Evolutionary conservation across 2,329 filamentous ascomycete genomes (phyloP).

Genomic region (Sporothrix euskadiensis): DNA sequence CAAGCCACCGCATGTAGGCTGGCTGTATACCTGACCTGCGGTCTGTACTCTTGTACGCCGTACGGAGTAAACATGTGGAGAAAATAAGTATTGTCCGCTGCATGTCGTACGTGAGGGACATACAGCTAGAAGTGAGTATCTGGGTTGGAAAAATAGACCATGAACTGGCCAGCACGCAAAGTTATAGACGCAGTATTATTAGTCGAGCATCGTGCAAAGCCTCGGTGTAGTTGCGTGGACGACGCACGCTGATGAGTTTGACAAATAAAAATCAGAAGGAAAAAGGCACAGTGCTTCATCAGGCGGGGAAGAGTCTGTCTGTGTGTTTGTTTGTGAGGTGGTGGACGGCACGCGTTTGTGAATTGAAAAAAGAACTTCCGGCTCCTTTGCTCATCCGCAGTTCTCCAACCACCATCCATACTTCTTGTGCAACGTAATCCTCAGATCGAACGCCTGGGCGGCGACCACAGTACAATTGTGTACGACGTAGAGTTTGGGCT

Average conservation of each 20-base stretch:
- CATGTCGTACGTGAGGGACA: background rate
- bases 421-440: background rate
- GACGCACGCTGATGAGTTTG: background rate
- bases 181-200: background rate
- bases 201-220: background rate
- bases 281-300: background rate
- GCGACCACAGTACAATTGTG: background rate
- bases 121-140: background rate
- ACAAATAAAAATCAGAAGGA: background rate
- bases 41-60: background rate
- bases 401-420: background rate
- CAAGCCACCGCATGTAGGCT: background rate
- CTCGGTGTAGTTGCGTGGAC: background rate
- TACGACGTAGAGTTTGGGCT: background rate
- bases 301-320: background rate
- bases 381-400: background rate
- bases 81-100: background rate
- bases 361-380: background rate
- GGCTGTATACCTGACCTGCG: background rate
- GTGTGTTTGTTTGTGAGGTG: too few species aligned
- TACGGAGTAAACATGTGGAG: background rate
- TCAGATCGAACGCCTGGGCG: background rate
- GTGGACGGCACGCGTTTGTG: background rate
- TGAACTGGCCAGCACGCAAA: background rate
- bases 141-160: background rate